Base-by-base conservation (phyloP, 1,139 yeast species). In the Komagataea norvegica region DNA sequence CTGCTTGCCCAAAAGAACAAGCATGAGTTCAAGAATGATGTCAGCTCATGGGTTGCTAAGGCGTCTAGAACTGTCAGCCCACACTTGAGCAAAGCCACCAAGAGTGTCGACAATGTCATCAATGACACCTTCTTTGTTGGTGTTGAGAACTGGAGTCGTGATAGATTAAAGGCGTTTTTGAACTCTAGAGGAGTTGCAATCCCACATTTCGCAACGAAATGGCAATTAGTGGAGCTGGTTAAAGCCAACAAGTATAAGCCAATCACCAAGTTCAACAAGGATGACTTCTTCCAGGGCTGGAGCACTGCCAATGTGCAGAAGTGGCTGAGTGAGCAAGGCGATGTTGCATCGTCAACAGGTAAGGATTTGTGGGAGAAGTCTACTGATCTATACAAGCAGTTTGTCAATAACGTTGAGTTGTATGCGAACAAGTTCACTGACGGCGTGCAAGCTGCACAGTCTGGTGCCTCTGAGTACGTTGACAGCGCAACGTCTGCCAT, bases 161-260 rank as follows among this genome's bases (percentile, higher is more conserved):
- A 63, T 21, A 64, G 74, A 38, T 65, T 79, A 44, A 67, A 64
- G 51, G 65, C 69, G 23, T 79, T 72, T 54, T 61, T 79, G 43
- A 67, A 66, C 34, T 65, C 74, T 7, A 72, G 85, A 45, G 73
- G 72, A 20, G 61, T 77, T 23, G 54, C 63, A 13, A 62, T 68
- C 35, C 72, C 79, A 17, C 59, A 62, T 24, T 62, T 68, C 38
- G 61, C 74, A 15, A 65, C 75, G 26, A 68, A 67, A 47, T 57
- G 63, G 22, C 67, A 74, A 41, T 62, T 78, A 47, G 56, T 71
- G 31, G 64, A 70, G 24, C 57, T 72, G 30, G 82, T 72, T 5
- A 64, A 68, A 45, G 54, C 64, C 41, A 61, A 69, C 56, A 68
- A 68, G 51, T 61, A 66, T 49, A 61, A 61, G 33, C 72, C 74